Evolutionary conservation across 169 alveolate genomes (phyloP).

Genomic region (Cardiosporidium cionae): DNA sequence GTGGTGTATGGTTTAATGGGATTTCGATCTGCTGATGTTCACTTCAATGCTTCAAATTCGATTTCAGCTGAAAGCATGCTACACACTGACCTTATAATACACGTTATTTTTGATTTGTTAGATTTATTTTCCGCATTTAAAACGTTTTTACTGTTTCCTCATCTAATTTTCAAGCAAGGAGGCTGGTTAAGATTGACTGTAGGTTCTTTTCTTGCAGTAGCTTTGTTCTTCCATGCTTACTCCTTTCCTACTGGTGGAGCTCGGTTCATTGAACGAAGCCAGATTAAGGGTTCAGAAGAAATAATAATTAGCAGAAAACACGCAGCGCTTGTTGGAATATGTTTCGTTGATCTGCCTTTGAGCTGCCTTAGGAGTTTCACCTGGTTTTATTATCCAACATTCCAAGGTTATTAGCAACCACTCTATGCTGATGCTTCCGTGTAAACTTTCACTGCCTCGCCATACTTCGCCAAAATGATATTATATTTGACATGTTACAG

Average conservation of each 20-base stretch:
- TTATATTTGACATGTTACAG: no score
- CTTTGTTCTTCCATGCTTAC: constrained; percentile 44
- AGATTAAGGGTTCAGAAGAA: constrained; percentile 12
- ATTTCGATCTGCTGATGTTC: constrained; percentile 39
- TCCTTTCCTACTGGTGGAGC: constrained; percentile 48
- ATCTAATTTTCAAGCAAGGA: no score
- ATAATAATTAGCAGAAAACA: constrained; percentile 43
- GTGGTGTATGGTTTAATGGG: constrained; percentile 39
- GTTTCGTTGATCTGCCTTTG: constrained; percentile 44
- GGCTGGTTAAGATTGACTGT: constrained; percentile 38
- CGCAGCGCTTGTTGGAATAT: constrained; percentile 50
- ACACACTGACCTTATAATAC: constrained; percentile 43
- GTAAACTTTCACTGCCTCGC: not conserved
- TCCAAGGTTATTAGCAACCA: not conserved
- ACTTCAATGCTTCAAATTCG: constrained; percentile 29
- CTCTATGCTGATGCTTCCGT: no score
- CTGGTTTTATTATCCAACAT: constrained; percentile 43
- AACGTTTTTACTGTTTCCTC: constrained; percentile 33
- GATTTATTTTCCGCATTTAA: constrained; percentile 39
- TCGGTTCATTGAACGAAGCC: constrained; percentile 6
- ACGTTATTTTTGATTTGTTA: constrained; percentile 37
- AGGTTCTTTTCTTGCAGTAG: constrained; percentile 37
- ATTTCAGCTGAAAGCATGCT: constrained; percentile 42
- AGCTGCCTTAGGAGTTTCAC: constrained; percentile 28
- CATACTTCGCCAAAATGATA: no score